Evolutionary conservation across 1,284 basidiomycete species (phyloP).

Genomic region (Papiliotrema flavescens): DNA sequence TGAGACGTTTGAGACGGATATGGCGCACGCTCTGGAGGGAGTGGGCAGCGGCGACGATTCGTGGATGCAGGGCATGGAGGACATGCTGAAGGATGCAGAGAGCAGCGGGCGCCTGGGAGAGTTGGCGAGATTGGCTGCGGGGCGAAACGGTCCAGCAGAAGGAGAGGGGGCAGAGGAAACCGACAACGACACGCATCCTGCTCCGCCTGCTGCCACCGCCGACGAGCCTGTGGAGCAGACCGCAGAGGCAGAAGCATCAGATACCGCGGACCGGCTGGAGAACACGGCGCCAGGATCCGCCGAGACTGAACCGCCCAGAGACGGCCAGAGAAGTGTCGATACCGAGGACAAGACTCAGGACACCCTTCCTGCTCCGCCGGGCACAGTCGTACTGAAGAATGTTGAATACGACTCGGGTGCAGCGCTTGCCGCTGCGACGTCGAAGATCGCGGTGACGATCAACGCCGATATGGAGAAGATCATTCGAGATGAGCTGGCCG

Average conservation of each 20-base stretch:
- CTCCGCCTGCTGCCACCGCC: background rate
- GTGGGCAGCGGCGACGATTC: slow-evolving; percentile 24
- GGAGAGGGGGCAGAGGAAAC: background rate
- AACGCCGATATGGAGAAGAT: slow-evolving; percentile 40
- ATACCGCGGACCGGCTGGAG: background rate
- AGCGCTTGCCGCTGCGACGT: slow-evolving; percentile 5
- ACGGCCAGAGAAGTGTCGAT: background rate
- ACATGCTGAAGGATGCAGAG: slow-evolving; percentile 33
- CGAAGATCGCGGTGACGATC: slow-evolving; percentile 29
- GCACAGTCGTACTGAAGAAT: background rate
- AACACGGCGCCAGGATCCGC: background rate
- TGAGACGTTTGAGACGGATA: slow-evolving; percentile 9
- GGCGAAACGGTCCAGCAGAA: slow-evolving; percentile 6
- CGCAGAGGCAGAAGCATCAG: background rate
- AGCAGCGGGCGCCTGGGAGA: slow-evolving; percentile 37
- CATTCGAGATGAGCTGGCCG: slow-evolving; percentile 35
- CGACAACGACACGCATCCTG: background rate
- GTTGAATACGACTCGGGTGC: background rate
- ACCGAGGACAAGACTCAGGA: background rate
- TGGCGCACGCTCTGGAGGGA: slow-evolving; percentile 8
- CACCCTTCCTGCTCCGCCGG: background rate
- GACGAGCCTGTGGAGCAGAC: background rate
- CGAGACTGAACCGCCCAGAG: background rate
- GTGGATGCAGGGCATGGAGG: slow-evolving; percentile 41
- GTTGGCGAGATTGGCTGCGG: slow-evolving; percentile 38